phyloP scores from a whole-genome alignment of 1,139 yeast species.

The Wickerhamomyces sp. region DNA sequence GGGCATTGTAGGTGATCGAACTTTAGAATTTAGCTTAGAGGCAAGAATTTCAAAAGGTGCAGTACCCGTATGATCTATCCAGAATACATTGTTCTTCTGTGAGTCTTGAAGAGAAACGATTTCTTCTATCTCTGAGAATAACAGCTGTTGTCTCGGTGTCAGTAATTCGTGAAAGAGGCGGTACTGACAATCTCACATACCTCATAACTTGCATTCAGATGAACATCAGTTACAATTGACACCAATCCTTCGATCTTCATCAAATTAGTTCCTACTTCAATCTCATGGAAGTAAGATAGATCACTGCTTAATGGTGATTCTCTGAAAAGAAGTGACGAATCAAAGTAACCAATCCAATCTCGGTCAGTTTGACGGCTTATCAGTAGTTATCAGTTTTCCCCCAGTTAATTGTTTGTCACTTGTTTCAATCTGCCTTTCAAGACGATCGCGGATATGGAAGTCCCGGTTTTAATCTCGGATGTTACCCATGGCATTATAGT shows the following conservation, averaged over 20 bases:
- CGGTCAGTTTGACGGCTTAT: too few relatives aligned
- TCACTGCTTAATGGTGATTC: too few relatives aligned
- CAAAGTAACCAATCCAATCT: too few relatives aligned
- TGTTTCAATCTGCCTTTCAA: too few relatives aligned
- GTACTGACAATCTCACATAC: not conserved
- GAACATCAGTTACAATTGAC: not conserved
- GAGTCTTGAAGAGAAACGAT: not conserved
- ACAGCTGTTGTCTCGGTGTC: not conserved
- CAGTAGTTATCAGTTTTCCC: too few relatives aligned
- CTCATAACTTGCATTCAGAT: not conserved
- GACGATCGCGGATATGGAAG: too few relatives aligned
- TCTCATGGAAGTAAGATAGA: too few relatives aligned
- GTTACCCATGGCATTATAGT: too few relatives aligned
- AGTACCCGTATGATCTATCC: slow-evolving; percentile 1
- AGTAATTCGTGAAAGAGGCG: too few relatives aligned
- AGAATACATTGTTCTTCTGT: not conserved
- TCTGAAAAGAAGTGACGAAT: too few relatives aligned
- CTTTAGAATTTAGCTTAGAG: not conserved
- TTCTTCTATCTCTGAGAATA: not conserved
- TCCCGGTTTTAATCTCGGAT: too few relatives aligned
- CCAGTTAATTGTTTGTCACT: too few relatives aligned
- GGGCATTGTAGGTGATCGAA: not conserved
- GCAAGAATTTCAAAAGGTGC: slow-evolving; percentile 1
- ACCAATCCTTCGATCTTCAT: not conserved
- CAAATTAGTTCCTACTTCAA: not conserved